A percentile compares a stretch with the other conserved stretches of the same genome.
These are phyloP conservation scores for Aureobasidium sp. DNA, from an alignment of 2,329 filamentous ascomycete genomes.

Conservation along the genomic window DNA sequence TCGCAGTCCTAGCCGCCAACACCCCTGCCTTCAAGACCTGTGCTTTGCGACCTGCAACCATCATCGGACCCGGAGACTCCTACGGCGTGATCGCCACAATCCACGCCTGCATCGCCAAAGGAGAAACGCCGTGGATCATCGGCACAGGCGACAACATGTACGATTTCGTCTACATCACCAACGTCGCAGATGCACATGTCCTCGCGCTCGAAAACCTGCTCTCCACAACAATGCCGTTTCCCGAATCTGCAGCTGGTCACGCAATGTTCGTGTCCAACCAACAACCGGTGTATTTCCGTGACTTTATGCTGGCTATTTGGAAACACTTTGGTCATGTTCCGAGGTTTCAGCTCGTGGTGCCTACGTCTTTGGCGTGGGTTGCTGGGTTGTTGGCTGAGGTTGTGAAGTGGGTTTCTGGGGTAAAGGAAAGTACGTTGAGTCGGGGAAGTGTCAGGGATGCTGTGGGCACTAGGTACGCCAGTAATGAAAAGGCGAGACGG, in stretches of 20 bases:
- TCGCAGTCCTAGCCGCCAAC: conserved; percentile 69
- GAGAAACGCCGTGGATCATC: conserved; percentile 68
- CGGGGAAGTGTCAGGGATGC: conserved; percentile 48
- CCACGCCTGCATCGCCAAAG: conserved; percentile 58
- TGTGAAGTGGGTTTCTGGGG: conserved; percentile 38
- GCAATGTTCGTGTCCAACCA: conserved; percentile 89
- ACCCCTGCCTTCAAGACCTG: conserved; percentile 59
- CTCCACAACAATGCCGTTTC: conserved; percentile 29
- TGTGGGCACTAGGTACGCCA: conserved; percentile 44
- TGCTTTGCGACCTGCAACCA: conserved; percentile 75
- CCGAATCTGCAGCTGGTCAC: conserved; percentile 59
- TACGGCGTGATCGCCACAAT: conserved; percentile 61
- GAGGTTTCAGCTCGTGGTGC: conserved; percentile 39
- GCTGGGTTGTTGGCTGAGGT: conserved; percentile 39
- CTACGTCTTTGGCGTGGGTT: conserved; percentile 39
- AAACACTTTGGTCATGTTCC: conserved; percentile 48
- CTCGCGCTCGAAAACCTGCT: conserved; percentile 69
- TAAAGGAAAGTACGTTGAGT: conserved; percentile 36
- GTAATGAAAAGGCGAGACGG: conserved; percentile 41
- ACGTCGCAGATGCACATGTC: conserved; percentile 69
- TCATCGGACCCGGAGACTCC: conserved; percentile 83
- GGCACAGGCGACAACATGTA: conserved; percentile 64
- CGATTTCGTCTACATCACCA: conserved; percentile 62
- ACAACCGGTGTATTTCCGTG: conserved; percentile 82
- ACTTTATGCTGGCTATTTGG: conserved; percentile 76